Evolutionary conservation across 495 filamentous ascomycete species (phyloP).

Genomic region (Xylaria grammica): DNA sequence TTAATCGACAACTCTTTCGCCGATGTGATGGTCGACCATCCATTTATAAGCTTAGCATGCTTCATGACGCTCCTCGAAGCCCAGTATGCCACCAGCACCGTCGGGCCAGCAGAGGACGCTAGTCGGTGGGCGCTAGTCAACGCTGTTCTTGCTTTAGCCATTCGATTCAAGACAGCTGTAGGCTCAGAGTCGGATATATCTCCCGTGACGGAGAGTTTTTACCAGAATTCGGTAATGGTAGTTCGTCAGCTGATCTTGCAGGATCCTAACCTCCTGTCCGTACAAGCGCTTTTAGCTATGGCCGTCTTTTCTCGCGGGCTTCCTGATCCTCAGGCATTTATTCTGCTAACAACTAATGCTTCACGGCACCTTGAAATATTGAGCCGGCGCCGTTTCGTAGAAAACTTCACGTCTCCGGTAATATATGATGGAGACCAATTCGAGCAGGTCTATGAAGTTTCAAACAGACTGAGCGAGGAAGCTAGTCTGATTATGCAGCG

Average conservation of each 20-base stretch:
- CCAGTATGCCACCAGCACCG: not conserved
- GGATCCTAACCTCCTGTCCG: not conserved
- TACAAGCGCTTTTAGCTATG: slow-evolving; percentile 12
- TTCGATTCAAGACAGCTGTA: slow-evolving; percentile 1
- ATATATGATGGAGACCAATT: not conserved
- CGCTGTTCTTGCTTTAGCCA: not conserved
- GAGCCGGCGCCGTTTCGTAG: not conserved
- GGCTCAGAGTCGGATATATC: not conserved
- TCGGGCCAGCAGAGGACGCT: not conserved
- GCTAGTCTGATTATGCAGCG: not conserved
- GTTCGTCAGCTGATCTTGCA: not conserved
- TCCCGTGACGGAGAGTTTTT: slow-evolving; percentile 2
- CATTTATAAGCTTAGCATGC: not conserved
- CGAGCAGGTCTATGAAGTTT: not conserved
- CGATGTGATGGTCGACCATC: not conserved
- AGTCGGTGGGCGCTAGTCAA: slow-evolving; percentile 13
- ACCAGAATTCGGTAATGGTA: not conserved
- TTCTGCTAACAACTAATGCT: slow-evolving; percentile 2
- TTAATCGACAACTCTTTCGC: not conserved
- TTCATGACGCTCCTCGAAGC: not conserved
- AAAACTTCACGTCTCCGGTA: not conserved
- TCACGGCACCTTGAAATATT: not conserved
- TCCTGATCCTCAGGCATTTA: not conserved
- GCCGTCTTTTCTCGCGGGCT: slow-evolving; percentile 1
- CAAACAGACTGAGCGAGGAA: slow-evolving; percentile 3